Evolutionary conservation across 257 asterid species (phyloP).

Genomic region (Anisodus acutangulus): DNA sequence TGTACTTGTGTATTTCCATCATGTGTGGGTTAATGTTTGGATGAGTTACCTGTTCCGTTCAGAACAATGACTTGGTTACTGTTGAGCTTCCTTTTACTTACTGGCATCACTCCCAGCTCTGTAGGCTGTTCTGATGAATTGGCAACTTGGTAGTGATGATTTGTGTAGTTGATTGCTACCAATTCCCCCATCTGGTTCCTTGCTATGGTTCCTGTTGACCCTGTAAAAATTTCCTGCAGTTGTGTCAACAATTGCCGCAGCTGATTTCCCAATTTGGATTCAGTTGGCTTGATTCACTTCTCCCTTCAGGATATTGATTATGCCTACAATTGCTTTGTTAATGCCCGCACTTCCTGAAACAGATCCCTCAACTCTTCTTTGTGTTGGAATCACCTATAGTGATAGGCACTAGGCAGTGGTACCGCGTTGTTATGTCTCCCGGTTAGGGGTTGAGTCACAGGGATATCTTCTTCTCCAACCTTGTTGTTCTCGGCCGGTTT

Average conservation of each 20-base stretch:
- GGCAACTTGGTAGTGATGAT: neutral
- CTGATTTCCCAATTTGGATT: conserved; percentile 16
- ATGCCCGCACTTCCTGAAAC: neutral
- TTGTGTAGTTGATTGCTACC: conserved; percentile 7
- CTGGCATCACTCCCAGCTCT: neutral
- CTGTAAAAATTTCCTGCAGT: neutral
- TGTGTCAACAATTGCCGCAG: neutral
- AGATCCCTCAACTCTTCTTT: conserved; percentile 26
- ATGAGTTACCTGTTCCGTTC: conserved; percentile 10
- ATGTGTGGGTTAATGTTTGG: neutral
- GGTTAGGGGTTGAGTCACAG: conserved; percentile 8
- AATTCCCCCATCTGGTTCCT: conserved; percentile 15
- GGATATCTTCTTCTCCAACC: conserved; percentile 7
- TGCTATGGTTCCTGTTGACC: conserved; percentile 11
- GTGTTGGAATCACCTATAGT: conserved; percentile 10
- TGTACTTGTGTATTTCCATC: neutral
- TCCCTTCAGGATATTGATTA: neutral
- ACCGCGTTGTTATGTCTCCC: neutral
- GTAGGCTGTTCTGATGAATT: neutral
- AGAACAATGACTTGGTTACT: neutral
- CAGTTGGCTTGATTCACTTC: conserved; percentile 24
- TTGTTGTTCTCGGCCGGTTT: neutral
- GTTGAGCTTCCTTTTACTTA: conserved; percentile 23
- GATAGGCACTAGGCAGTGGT: neutral
- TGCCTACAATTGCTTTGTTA: conserved; percentile 10